A percentile compares a stretch with the other conserved stretches of the same genome.
Evolutionary conservation across 129 eudicot genomes (phyloP).

Genomic region (Flaveria brownii): DNA sequence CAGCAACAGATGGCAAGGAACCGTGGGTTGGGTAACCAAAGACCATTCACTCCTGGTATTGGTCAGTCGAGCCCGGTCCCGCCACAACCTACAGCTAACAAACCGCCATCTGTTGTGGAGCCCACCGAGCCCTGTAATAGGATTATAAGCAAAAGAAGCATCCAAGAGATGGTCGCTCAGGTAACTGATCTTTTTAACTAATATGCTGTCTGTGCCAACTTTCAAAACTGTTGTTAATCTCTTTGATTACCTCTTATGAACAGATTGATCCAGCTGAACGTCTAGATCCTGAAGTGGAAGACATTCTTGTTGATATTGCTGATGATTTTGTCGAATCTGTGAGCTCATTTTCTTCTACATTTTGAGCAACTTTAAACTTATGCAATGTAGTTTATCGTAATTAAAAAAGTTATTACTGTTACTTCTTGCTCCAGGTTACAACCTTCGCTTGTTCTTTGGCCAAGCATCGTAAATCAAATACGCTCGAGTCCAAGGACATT

Average conservation of each 20-base stretch:
- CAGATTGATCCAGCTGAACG: constrained; percentile 86
- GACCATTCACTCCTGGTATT: constrained; percentile 45
- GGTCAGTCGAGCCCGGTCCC: constrained; percentile 45
- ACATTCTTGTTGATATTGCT: constrained; percentile 86
- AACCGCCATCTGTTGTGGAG: constrained; percentile 45
- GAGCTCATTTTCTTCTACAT: constrained; percentile 38
- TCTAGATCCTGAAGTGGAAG: constrained; percentile 90
- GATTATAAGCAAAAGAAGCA: constrained; percentile 78
- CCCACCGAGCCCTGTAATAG: constrained; percentile 56
- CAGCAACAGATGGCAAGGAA: constrained; percentile 66
- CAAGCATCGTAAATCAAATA: constrained; percentile 91
- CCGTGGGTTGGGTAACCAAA: constrained; percentile 70
- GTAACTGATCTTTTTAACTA: constrained; percentile 32
- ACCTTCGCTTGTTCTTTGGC: constrained; percentile 93
- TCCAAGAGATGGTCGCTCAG: constrained; percentile 85
- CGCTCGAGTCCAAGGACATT: constrained; percentile 89
- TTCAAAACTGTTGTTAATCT: background rate
- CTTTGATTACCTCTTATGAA: constrained; percentile 14
- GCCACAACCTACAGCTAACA: constrained; percentile 39
- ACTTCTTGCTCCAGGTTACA: constrained; percentile 55
- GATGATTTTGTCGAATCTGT: constrained; percentile 94
- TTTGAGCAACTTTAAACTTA: background rate
- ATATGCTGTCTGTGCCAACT: background rate
- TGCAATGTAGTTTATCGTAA: constrained; percentile 3
- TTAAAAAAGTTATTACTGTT: background rate